Conservation (phyloP, 2,329 filamentous ascomycete genomes). For the Acrocalymma vagum region DNA sequence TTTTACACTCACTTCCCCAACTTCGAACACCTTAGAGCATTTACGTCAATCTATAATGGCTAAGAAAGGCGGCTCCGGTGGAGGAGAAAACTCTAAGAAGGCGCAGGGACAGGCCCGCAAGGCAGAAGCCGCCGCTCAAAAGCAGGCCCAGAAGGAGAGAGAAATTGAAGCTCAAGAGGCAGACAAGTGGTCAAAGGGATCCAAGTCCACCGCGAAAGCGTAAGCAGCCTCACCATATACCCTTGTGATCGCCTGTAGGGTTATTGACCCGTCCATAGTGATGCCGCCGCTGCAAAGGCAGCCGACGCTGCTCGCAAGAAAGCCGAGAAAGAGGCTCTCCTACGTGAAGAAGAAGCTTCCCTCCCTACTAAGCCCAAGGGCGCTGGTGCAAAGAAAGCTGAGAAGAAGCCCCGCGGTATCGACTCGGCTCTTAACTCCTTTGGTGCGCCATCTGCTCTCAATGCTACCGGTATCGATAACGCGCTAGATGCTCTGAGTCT, state of each 20-base stretch:
- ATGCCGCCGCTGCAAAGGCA: constrained; percentile 84
- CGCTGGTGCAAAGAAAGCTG: constrained; percentile 70
- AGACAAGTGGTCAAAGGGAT: constrained; percentile 82
- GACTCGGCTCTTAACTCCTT: constrained; percentile 64
- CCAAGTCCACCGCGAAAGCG: constrained; percentile 90
- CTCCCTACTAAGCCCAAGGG: constrained; percentile 70
- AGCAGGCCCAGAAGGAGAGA: constrained; percentile 75
- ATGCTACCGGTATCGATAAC: constrained; percentile 90
- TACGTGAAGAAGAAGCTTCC: constrained; percentile 82
- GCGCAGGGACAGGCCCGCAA: constrained; percentile 89
- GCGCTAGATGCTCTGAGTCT: constrained; percentile 86
- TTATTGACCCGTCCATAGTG: constrained; percentile 61
- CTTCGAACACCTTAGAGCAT: constrained; percentile 6
- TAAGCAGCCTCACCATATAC: no score
- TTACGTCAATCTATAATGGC: constrained; percentile 42
- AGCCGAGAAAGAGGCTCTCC: constrained; percentile 85
- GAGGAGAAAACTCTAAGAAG: constrained; percentile 85
- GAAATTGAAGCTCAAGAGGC: constrained; percentile 74
- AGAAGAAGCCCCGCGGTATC: constrained; percentile 69
- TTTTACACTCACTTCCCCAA: neutral
- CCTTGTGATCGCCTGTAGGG: no score
- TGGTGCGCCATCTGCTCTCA: constrained; percentile 66
- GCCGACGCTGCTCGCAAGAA: constrained; percentile 87
- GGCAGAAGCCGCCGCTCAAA: constrained; percentile 83
- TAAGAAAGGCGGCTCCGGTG: constrained; percentile 65